Conservation (phyloP, 1,284 basidiomycete genomes). For the Rugosomyces carneus region DNA sequence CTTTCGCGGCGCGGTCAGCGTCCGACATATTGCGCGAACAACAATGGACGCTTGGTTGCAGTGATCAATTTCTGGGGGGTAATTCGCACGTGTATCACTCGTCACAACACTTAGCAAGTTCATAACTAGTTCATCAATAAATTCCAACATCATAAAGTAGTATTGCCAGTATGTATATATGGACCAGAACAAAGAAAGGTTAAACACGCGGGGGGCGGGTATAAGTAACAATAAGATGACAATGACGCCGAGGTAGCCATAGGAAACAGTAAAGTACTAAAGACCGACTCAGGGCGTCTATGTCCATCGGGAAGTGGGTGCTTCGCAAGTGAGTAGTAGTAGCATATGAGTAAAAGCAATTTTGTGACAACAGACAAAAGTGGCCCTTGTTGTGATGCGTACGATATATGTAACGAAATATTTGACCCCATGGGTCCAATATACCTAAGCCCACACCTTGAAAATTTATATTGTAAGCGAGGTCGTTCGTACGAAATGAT, state of each 20-base stretch:
- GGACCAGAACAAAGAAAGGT: constrained; percentile 21
- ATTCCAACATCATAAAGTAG: constrained; percentile 19
- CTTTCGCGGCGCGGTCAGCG: constrained; percentile 71
- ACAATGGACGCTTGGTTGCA: background rate
- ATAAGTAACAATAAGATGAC: constrained; percentile 21
- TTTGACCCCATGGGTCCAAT: constrained; percentile 9
- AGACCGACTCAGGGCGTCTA: constrained; percentile 54
- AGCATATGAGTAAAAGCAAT: constrained; percentile 20
- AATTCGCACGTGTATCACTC: background rate
- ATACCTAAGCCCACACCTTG: constrained; percentile 56
- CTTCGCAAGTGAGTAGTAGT: constrained; percentile 41
- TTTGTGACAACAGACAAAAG: constrained; percentile 18
- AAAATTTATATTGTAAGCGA: background rate
- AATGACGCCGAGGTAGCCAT: constrained; percentile 29
- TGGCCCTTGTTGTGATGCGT: constrained; percentile 17
- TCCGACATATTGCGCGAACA: constrained; percentile 39
- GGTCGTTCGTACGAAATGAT: constrained; percentile 11
- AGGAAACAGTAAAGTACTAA: constrained; percentile 53
- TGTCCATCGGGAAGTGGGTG: constrained; percentile 27
- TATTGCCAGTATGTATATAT: constrained; percentile 30
- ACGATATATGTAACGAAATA: constrained; percentile 19
- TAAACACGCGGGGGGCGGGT: constrained; percentile 22
- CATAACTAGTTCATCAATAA: too few species aligned
- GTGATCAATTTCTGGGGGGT: background rate
- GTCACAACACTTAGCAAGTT: too few species aligned